These are phyloP conservation scores for Aegilops longissima DNA, from an alignment of 176 grass and related monocot genomes.

Conservation along the genomic window DNA sequence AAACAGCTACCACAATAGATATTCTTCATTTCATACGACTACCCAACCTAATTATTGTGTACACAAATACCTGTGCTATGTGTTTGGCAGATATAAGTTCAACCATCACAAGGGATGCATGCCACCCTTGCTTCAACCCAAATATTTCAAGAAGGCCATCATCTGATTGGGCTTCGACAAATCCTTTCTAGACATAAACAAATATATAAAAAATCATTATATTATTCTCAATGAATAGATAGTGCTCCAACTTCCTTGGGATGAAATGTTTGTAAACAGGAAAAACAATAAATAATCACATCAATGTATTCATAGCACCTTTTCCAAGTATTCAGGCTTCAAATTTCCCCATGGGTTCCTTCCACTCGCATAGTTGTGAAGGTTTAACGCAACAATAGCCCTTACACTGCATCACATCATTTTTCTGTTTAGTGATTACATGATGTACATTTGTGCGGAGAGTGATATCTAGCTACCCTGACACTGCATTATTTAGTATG, in stretches of 20 bases:
- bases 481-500: background rate
- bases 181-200: constrained; percentile 68
- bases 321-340: constrained; percentile 96
- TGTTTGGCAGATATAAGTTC: constrained; percentile 99
- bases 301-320: constrained; percentile 47
- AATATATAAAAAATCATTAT: background rate
- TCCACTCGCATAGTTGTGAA: constrained; percentile 97
- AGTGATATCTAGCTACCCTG: constrained; percentile 5
- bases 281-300: constrained; percentile 17
- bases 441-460: constrained; percentile 4
- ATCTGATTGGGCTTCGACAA: constrained; percentile 88
- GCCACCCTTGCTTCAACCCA: constrained; percentile 99
- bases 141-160: constrained; percentile 99
- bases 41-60: background rate
- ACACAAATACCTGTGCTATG: constrained; percentile 76
- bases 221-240: background rate
- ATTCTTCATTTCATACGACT: background rate
- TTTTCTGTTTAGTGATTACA: constrained; percentile 17
- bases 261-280: background rate
- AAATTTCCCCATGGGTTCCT: constrained; percentile 95
- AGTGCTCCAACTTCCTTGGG: background rate
- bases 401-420: constrained; percentile 70
- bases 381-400: constrained; percentile 94
- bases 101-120: constrained; percentile 98
- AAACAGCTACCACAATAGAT: background rate